These are phyloP conservation scores for Ophiostoma perfectum DNA, from an alignment of 2,329 filamentous ascomycete genomes.

Conservation along the genomic window DNA sequence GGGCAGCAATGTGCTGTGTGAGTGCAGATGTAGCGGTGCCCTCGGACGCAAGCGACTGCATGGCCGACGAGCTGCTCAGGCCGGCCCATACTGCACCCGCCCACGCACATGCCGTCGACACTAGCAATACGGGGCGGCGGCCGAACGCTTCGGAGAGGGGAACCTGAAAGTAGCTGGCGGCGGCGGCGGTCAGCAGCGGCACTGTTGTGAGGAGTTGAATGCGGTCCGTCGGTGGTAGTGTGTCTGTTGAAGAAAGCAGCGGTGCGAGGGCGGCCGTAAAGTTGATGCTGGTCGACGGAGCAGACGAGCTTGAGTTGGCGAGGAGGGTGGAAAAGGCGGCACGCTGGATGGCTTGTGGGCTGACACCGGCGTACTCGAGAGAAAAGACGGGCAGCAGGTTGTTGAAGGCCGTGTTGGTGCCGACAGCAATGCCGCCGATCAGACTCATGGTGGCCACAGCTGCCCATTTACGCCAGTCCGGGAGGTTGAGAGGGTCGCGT, in stretches of 20 bases:
- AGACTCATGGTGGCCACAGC: conserved; percentile 31
- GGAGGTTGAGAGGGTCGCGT: conserved; percentile 33
- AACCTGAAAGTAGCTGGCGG: conserved; percentile 36
- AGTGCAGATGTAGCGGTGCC: background rate
- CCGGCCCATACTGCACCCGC: conserved; percentile 37
- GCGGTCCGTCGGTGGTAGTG: conserved; percentile 30
- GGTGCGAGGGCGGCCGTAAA: background rate
- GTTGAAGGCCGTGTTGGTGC: conserved; percentile 31
- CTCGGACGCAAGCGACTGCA: conserved; percentile 25
- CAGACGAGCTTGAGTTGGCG: background rate
- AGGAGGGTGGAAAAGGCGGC: conserved; percentile 26
- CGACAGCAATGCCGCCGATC: conserved; percentile 30
- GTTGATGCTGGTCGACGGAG: background rate
- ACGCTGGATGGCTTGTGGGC: conserved; percentile 32
- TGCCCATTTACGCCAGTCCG: conserved; percentile 33
- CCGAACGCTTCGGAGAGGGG: conserved; percentile 37
- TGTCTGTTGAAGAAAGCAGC: background rate
- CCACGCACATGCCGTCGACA: conserved; percentile 34
- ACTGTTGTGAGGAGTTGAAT: conserved; percentile 33
- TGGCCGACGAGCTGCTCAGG: conserved; percentile 18
- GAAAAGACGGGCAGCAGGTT: conserved; percentile 33
- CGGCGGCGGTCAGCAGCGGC: conserved; percentile 36
- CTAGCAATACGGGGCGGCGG: conserved; percentile 35
- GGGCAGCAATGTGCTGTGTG: conserved; percentile 32
- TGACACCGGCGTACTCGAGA: conserved; percentile 35